A percentile compares a stretch with the other conserved stretches of the same genome.
Conservation (phyloP, 2,329 filamentous ascomycete species). For the Colletotrichum eremochloae region DNA sequence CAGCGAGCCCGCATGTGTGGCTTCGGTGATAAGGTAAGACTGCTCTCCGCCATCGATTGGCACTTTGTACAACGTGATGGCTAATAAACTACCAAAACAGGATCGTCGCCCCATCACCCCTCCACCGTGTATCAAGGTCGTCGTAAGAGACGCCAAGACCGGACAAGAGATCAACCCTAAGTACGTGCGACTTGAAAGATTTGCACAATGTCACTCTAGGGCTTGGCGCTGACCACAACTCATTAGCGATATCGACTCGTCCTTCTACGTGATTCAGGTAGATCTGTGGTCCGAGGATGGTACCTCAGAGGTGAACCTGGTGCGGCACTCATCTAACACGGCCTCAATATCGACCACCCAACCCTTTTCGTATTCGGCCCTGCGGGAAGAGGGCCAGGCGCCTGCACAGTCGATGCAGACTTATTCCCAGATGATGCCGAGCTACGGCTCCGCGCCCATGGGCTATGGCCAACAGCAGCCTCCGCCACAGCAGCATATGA, state of each 20-base stretch:
- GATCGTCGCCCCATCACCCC: conserved; percentile 96
- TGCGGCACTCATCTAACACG: conserved; percentile 72
- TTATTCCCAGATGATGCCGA: conserved; percentile 34
- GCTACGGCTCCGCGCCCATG: conserved; percentile 27
- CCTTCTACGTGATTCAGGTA: conserved; percentile 71
- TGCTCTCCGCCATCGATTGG: neutral
- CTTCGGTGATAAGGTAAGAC: conserved; percentile 90
- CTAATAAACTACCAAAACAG: conserved; percentile 57
- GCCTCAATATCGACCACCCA: conserved; percentile 87
- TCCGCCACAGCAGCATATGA: conserved; percentile 22
- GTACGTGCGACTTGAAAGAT: conserved; percentile 62
- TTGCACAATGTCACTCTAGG: neutral
- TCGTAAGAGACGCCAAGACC: conserved; percentile 80
- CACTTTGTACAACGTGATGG: neutral
- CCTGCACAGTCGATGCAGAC: conserved; percentile 45
- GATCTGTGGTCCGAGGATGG: conserved; percentile 78
- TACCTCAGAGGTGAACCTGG: conserved; percentile 74
- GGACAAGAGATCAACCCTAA: conserved; percentile 87
- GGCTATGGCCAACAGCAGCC: conserved; percentile 36
- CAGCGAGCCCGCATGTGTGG: conserved; percentile 97
- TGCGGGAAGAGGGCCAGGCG: conserved; percentile 26
- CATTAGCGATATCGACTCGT: conserved; percentile 69
- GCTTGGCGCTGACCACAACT: conserved; percentile 46
- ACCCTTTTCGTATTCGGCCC: conserved; percentile 77
- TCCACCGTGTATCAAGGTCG: conserved; percentile 88